Evolutionary conservation across 345 rosid genomes (phyloP).

Genomic region (Aquilaria yunnanensis): DNA sequence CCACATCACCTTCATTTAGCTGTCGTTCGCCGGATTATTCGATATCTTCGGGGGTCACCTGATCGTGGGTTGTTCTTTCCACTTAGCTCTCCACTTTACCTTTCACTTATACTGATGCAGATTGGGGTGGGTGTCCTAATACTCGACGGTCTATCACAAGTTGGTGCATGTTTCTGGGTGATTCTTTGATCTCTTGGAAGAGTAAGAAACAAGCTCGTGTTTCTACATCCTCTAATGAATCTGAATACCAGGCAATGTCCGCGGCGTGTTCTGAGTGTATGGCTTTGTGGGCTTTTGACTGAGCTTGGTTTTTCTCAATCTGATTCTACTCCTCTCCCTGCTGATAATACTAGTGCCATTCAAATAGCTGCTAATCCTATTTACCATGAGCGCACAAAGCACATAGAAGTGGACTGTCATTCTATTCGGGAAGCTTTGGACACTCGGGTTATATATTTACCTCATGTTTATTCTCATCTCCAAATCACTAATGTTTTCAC

Average conservation of each 20-base stretch:
- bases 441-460: not conserved
- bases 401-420: slow-evolving; percentile 10
- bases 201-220: slow-evolving; percentile 4
- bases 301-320: not conserved
- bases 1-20: not conserved
- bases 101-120: not conserved
- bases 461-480: not conserved
- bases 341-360: slow-evolving; percentile 1
- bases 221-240: slow-evolving; percentile 2
- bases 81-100: not conserved
- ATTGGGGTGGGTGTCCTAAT: not conserved
- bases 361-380: no score
- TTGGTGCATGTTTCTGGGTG: slow-evolving; percentile 10
- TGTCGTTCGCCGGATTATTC: slow-evolving; percentile 1
- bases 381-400: not conserved
- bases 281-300: not conserved
- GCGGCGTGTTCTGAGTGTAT: not conserved
- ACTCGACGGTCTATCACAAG: not conserved
- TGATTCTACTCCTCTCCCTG: slow-evolving; percentile 2
- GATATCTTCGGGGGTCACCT: not conserved
- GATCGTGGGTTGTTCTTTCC: slow-evolving; percentile 3
- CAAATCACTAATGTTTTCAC: not conserved
- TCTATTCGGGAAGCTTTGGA: not conserved
- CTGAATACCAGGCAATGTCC: slow-evolving; percentile 3
- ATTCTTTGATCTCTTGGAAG: slow-evolving; percentile 3